Conservation (phyloP, 192 early-diverging fungal genomes). For the Funneliformis geosporum region DNA sequence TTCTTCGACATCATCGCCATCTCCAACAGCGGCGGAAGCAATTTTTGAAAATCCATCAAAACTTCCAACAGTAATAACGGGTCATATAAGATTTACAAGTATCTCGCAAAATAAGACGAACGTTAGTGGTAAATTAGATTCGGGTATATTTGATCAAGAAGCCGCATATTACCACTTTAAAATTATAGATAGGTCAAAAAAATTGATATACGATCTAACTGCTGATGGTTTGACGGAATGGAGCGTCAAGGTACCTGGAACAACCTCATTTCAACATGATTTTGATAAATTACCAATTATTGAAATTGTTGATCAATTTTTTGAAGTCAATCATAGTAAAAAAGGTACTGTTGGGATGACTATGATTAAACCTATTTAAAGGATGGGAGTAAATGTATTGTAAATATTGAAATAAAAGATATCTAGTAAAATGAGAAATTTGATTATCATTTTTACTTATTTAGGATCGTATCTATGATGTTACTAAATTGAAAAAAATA, state of each 20-base stretch:
- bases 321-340: neutral
- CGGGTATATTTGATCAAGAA: neutral
- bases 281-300: neutral
- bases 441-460: too few species aligned
- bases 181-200: neutral
- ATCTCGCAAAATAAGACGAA: neutral
- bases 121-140: neutral
- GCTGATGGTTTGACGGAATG: neutral
- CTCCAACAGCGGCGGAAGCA: neutral
- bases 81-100: neutral
- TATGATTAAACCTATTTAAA: neutral
- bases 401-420: neutral
- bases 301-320: neutral
- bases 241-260: neutral
- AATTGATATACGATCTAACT: neutral
- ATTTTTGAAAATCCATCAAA: neutral
- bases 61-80: neutral
- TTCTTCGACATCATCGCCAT: neutral
- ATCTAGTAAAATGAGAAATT: too few species aligned
- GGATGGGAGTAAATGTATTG: neutral
- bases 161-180: neutral
- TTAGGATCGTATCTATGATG: too few species aligned
- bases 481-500: too few species aligned
- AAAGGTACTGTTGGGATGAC: neutral
- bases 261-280: neutral